These are phyloP conservation scores for Thielaviopsis punctulata DNA, from an alignment of 2,329 filamentous ascomycete species.

Conservation along the genomic window DNA sequence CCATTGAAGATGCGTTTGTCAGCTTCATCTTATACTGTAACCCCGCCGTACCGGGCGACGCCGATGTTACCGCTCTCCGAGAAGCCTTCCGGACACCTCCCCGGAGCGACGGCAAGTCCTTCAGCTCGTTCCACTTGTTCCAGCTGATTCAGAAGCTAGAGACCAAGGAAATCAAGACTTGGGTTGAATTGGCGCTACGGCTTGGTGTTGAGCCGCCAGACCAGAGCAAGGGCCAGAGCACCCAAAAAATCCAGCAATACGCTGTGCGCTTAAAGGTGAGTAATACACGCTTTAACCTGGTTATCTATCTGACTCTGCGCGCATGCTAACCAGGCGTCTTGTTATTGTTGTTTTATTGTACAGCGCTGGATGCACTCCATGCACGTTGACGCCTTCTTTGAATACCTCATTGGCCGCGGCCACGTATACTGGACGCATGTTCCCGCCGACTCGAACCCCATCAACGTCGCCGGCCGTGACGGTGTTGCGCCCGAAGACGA, in stretches of 20 bases:
- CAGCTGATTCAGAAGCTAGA: constrained; percentile 66
- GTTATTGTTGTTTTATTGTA: too few relatives aligned
- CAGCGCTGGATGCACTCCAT: constrained; percentile 93
- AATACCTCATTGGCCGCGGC: constrained; percentile 50
- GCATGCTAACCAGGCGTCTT: not conserved
- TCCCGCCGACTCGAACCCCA: constrained; percentile 44
- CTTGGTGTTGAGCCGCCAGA: constrained; percentile 80
- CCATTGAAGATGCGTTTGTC: constrained; percentile 68
- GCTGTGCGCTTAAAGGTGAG: constrained; percentile 74
- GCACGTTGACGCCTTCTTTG: constrained; percentile 89
- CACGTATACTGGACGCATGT: constrained; percentile 68
- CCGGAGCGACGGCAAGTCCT: constrained; percentile 73
- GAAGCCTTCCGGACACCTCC: constrained; percentile 66
- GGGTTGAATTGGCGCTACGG: constrained; percentile 72
- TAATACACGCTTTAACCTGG: not conserved
- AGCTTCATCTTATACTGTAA: constrained; percentile 83
- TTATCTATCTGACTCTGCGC: not conserved
- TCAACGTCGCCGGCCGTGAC: constrained; percentile 52
- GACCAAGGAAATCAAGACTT: constrained; percentile 73
- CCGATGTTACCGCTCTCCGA: constrained; percentile 52
- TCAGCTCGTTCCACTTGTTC: constrained; percentile 61
- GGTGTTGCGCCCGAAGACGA: constrained; percentile 77
- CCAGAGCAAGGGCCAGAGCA: constrained; percentile 66
- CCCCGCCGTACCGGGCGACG: constrained; percentile 49
- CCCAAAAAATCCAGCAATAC: constrained; percentile 90